Evolutionary conservation across 179 eudicot genomes (phyloP), one percentile per base, ranked within the genome.

Genomic region (Camellia oleifera): DNA sequence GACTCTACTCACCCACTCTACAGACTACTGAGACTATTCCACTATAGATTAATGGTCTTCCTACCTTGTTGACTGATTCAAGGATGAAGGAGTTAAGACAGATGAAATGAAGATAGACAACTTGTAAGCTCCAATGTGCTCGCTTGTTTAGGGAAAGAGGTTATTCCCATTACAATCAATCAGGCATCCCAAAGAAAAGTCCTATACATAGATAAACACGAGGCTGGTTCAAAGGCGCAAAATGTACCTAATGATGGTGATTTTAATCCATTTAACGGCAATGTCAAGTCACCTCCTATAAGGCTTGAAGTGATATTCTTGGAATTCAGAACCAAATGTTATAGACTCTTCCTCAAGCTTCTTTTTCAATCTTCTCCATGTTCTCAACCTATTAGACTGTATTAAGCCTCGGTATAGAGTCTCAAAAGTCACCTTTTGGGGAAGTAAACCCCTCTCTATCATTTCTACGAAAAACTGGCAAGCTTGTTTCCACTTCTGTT

Each of bases 281-380:
- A 4, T 50, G 61, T 8, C 10, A 13, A 48, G 73, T 91, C 88
- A 96, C 81, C 98, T 92, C 83, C 84, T 89, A 76, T 94, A 96
- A 40, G 98, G 98, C 78, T 87, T 84, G 70, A 96, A 87, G 80
- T 92, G 98, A 79, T 86, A 94, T 14, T 86, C 82, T 72, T 92
- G 87, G 81, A 92, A 94, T 85, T 96, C 98, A 0, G 92, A 88
- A 79, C 92, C 90, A 88, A 96, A 96, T 57, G 91, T 83, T 20
- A 96, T 81, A 0, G 94, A 90, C 83, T 96, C 99, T 78, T 94
- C 94, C 18, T 96, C 97, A 10, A 96, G 97, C 88, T 90, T 94
- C 85, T 92, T 96, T 90, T 96, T 91, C 89, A 96, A 81, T 74
- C 97, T 91, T 82, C 96, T 87, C 99, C 99, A 96, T 45, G 99